Percentiles rank a stretch among this genome's conserved stretches.
These are phyloP conservation scores for Serendipita sp. DNA, from an alignment of 768 basidiomycete species.

Conservation along the genomic window DNA sequence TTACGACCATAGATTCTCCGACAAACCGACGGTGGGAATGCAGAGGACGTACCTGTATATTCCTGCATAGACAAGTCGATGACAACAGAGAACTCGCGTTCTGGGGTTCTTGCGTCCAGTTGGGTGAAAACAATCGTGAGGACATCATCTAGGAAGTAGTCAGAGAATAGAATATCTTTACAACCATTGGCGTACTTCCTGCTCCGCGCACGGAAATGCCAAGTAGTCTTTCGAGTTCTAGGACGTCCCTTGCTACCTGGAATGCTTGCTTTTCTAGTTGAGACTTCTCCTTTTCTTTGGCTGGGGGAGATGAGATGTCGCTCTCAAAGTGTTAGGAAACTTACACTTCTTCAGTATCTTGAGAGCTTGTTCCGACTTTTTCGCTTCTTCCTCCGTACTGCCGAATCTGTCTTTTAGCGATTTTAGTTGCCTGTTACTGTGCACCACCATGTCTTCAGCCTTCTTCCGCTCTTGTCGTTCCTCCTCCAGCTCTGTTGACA, in stretches of 20 bases:
- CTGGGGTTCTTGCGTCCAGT: slow-evolving; percentile 40
- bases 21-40: not conserved
- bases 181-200: not conserved
- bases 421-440: not conserved
- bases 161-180: not conserved
- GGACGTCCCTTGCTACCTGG: not conserved
- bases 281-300: slow-evolving; percentile 1
- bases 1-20: not conserved
- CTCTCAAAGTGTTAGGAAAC: not conserved
- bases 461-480: not conserved
- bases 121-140: slow-evolving; percentile 58
- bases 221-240: not conserved
- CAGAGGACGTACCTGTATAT: slow-evolving; percentile 43
- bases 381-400: not conserved
- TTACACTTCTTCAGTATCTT: not conserved
- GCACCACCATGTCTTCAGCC: not conserved
- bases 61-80: slow-evolving; percentile 48
- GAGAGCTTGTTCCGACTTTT: not conserved
- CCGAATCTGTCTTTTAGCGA: not conserved
- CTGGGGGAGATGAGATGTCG: not conserved
- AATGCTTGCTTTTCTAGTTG: slow-evolving; percentile 4
- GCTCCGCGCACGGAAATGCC: not conserved
- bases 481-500: not conserved
- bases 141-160: slow-evolving; percentile 28
- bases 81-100: slow-evolving; percentile 55